These are phyloP conservation scores for Hygrocybe coccinea DNA, from an alignment of 768 basidiomycete genomes.

Conservation along the genomic window DNA sequence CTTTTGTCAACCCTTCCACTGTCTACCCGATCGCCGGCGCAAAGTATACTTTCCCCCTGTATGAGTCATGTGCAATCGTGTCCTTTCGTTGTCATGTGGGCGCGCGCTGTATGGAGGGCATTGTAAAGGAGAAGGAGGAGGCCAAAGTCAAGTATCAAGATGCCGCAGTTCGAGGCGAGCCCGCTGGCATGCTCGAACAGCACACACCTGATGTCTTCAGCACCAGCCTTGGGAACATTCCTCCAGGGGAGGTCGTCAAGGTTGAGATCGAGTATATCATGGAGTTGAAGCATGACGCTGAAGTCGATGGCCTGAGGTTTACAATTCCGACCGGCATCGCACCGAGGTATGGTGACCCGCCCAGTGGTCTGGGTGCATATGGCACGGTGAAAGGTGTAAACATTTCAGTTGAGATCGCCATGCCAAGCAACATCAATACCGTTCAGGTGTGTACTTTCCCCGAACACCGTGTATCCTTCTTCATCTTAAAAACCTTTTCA, in stretches of 20 bases:
- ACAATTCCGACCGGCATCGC: slow-evolving; percentile 2
- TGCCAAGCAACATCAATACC: slow-evolving; percentile 2
- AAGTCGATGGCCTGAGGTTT: slow-evolving; percentile 3
- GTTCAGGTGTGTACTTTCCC: not conserved
- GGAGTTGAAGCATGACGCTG: slow-evolving; percentile 4
- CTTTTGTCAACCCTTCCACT: slow-evolving; percentile 1
- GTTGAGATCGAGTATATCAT: slow-evolving; percentile 6
- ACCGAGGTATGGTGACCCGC: not conserved
- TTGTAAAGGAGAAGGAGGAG: slow-evolving; percentile 5
- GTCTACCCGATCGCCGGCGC: not conserved
- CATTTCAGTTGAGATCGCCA: not conserved
- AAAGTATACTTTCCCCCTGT: slow-evolving; percentile 1
- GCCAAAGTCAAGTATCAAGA: not conserved
- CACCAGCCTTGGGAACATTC: not conserved
- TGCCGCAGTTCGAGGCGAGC: not conserved
- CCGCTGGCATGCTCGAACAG: slow-evolving; percentile 1
- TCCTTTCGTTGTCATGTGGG: not conserved
- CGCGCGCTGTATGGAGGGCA: not conserved
- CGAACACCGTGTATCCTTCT: not conserved
- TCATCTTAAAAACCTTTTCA: not conserved
- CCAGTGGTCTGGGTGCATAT: not conserved
- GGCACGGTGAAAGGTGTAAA: not conserved
- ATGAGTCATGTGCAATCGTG: slow-evolving; percentile 2
- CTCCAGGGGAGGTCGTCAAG: not conserved
- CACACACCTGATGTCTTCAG: slow-evolving; percentile 2